These are phyloP conservation scores for Trichosporon faecale DNA, from an alignment of 1,284 basidiomycete genomes.

Conservation along the genomic window DNA sequence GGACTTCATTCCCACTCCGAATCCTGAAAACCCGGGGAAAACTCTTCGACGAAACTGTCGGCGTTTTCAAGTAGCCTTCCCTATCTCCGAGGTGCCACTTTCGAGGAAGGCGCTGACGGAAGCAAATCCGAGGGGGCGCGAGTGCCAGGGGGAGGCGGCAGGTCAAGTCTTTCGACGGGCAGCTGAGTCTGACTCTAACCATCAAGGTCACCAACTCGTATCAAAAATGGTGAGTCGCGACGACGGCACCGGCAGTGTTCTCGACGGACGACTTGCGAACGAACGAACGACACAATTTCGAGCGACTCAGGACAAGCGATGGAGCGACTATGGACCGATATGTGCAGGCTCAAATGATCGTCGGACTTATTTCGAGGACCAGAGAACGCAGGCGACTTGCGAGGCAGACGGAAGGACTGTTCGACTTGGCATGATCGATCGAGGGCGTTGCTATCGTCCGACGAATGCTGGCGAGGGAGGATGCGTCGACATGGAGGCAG, in stretches of 20 bases:
- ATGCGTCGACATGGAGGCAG: not conserved
- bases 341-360: not conserved
- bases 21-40: not conserved
- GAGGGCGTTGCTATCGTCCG: not conserved
- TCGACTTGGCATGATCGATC: too few relatives aligned
- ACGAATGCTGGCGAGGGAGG: not conserved
- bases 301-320: not conserved
- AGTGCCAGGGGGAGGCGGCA: not conserved
- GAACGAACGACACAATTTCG: not conserved
- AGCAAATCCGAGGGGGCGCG: not conserved
- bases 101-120: not conserved
- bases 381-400: not conserved
- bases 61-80: not conserved
- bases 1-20: not conserved
- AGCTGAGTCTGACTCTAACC: slow-evolving; percentile 27
- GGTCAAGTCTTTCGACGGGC: not conserved
- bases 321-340: not conserved
- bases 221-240: slow-evolving; percentile 43
- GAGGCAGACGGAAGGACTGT: not conserved
- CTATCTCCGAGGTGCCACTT: not conserved
- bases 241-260: slow-evolving; percentile 4
- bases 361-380: not conserved
- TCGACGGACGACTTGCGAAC: not conserved
- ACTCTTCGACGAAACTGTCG: not conserved
- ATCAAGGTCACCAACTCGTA: slow-evolving; percentile 30